Percentiles rank a stretch among this genome's conserved stretches.
Evolutionary conservation across 2,329 filamentous ascomycete genomes (phyloP).

Genomic region (Fusarium protoensiforme): DNA sequence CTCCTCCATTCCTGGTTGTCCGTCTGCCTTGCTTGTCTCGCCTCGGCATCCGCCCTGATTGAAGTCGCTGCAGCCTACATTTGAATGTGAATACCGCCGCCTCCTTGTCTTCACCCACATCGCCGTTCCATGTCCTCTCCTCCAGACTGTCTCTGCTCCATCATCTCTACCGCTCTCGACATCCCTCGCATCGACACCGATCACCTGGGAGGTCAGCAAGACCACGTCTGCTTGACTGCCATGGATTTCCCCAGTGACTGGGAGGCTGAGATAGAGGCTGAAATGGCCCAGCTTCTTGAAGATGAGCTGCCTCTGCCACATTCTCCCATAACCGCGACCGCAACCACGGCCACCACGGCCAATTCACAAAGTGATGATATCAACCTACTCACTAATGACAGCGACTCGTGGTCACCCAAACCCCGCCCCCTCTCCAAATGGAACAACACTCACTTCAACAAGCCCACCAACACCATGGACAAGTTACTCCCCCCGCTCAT

Average conservation of each 20-base stretch:
- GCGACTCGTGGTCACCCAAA: neutral
- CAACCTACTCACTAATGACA: neutral
- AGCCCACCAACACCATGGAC: neutral
- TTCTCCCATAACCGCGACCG: neutral
- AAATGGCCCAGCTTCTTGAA: neutral
- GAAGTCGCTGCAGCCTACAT: neutral
- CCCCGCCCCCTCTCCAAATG: slow-evolving; percentile 22
- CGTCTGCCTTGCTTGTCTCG: neutral
- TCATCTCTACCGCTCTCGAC: neutral
- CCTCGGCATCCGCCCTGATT: neutral
- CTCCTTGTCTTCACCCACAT: neutral
- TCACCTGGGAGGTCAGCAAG: neutral
- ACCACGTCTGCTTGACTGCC: neutral
- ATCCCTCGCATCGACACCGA: neutral
- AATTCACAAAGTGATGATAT: neutral
- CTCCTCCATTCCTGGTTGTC: neutral
- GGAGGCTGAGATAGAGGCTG: neutral
- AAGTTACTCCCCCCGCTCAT: slow-evolving; percentile 12
- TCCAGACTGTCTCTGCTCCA: neutral
- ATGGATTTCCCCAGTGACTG: slow-evolving; percentile 22
- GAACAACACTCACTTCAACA: slow-evolving; percentile 34
- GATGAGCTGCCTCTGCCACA: neutral
- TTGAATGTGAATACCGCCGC: neutral
- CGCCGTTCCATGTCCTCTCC: neutral
- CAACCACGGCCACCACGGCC: neutral